These are phyloP conservation scores for Cryptococcus sp. DNA, from an alignment of 1,284 basidiomycete genomes.

Conservation along the genomic window DNA sequence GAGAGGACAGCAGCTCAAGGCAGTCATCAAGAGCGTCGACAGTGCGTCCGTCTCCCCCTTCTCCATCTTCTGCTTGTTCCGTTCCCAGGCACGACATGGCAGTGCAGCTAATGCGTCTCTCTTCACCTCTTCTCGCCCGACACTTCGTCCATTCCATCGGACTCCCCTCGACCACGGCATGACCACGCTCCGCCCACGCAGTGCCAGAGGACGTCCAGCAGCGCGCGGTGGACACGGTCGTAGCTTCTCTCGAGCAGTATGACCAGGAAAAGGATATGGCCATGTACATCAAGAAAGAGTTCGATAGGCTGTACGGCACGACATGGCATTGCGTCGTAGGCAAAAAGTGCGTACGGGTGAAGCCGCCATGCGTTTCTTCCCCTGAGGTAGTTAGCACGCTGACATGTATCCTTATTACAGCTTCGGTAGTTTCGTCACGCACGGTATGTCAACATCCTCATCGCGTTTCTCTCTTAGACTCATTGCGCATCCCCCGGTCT, in stretches of 20 bases:
- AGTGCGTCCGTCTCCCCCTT: constrained; percentile 51
- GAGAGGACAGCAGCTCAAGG: constrained; percentile 57
- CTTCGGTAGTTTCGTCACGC: constrained; percentile 96
- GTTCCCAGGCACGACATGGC: no score
- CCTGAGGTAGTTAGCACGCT: background rate
- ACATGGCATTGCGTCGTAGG: constrained; percentile 95
- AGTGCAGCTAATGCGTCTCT: no score
- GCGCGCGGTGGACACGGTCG: constrained; percentile 83
- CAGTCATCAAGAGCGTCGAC: constrained; percentile 95
- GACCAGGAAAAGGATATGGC: constrained; percentile 97
- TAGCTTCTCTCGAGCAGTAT: constrained; percentile 82
- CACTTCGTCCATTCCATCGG: no score
- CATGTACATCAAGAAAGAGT: constrained; percentile 95
- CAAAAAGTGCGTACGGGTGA: constrained; percentile 63
- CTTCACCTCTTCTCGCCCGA: background rate
- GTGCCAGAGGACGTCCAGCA: constrained; percentile 94
- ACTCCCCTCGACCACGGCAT: no score
- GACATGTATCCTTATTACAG: constrained; percentile 23
- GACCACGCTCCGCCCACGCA: constrained; percentile 10
- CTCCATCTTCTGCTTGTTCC: background rate
- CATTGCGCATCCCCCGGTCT: constrained; percentile 19
- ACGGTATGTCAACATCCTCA: constrained; percentile 65
- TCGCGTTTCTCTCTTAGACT: constrained; percentile 14
- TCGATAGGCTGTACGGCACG: constrained; percentile 83
- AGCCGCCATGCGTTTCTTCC: no score